Conservation (phyloP, 106 monocot genomes). For the Agapanthus africanus region DNA sequence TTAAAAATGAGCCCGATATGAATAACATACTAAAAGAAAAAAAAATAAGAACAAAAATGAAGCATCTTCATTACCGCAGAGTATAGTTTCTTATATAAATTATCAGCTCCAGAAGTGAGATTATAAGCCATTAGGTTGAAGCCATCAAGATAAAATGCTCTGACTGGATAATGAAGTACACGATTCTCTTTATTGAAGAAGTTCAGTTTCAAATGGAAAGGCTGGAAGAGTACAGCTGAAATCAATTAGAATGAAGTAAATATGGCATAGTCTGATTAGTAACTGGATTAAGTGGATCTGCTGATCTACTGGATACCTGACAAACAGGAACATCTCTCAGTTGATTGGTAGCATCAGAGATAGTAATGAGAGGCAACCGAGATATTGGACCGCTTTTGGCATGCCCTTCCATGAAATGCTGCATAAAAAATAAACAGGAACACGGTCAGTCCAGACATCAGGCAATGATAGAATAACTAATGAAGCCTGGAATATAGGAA, state of each 20-base stretch:
- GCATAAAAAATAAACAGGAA: slow-evolving; percentile 9
- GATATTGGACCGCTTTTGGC: slow-evolving; percentile 87
- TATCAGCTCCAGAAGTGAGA: slow-evolving; percentile 75
- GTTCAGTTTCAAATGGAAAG: slow-evolving; percentile 91
- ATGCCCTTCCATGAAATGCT: slow-evolving; percentile 99
- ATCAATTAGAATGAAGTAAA: slow-evolving; percentile 4
- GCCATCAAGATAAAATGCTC: slow-evolving; percentile 92
- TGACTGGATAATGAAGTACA: slow-evolving; percentile 78
- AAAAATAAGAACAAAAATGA: background rate
- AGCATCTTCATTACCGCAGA: slow-evolving; percentile 44
- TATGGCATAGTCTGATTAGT: background rate
- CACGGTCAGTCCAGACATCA: background rate
- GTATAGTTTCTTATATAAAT: slow-evolving; percentile 87
- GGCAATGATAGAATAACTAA: background rate
- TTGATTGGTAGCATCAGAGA: slow-evolving; percentile 56
- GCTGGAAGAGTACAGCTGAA: slow-evolving; percentile 36
- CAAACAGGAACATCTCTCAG: slow-evolving; percentile 91
- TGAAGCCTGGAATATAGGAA: background rate
- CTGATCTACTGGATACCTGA: slow-evolving; percentile 46
- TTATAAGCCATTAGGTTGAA: slow-evolving; percentile 95
- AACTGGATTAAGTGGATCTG: background rate
- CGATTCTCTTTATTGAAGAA: slow-evolving; percentile 94
- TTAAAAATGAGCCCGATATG: slow-evolving; percentile 4
- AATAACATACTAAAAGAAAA: background rate
- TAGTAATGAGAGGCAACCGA: slow-evolving; percentile 80